These are phyloP conservation scores for Emergomyces pasteurianus DNA, from an alignment of 2,329 filamentous ascomycete species.

Conservation along the genomic window DNA sequence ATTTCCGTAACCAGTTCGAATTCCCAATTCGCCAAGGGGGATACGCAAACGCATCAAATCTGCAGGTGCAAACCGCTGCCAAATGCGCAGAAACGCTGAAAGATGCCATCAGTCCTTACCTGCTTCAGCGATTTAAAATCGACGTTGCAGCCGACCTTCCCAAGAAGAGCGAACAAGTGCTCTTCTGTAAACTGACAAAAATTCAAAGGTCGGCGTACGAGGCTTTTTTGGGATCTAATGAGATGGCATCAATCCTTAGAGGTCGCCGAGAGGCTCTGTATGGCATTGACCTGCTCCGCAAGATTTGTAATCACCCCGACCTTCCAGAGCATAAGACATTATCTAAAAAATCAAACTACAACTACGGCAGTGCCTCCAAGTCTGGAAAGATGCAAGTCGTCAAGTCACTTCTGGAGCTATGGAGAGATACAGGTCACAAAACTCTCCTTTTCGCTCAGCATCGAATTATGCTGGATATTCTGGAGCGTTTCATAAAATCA, in stretches of 20 bases:
- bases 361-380: constrained; percentile 64
- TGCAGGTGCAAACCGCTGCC: constrained; percentile 87
- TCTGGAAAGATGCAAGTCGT: constrained; percentile 96
- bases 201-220: constrained; percentile 71
- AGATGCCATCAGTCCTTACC: constrained; percentile 83
- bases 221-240: constrained; percentile 66
- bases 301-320: constrained; percentile 97
- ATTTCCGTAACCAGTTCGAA: constrained; percentile 84
- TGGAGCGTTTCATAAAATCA: constrained; percentile 65
- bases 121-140: constrained; percentile 82
- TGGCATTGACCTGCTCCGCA: constrained; percentile 82
- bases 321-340: constrained; percentile 56
- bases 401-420: constrained; percentile 72
- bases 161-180: constrained; percentile 88
- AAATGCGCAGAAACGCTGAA: constrained; percentile 91
- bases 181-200: constrained; percentile 85
- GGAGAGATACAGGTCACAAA: constrained; percentile 89
- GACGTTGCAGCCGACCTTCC: constrained; percentile 91
- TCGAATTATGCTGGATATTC: constrained; percentile 87
- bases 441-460: constrained; percentile 87
- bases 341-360: constrained; percentile 51
- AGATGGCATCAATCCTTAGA: constrained; percentile 71
- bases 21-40: constrained; percentile 87
- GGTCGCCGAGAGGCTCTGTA: constrained; percentile 69
- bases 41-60: constrained; percentile 86